phyloP scores from a whole-genome alignment of 2,329 filamentous ascomycete species.

The Aspergillus costaricaensis region DNA sequence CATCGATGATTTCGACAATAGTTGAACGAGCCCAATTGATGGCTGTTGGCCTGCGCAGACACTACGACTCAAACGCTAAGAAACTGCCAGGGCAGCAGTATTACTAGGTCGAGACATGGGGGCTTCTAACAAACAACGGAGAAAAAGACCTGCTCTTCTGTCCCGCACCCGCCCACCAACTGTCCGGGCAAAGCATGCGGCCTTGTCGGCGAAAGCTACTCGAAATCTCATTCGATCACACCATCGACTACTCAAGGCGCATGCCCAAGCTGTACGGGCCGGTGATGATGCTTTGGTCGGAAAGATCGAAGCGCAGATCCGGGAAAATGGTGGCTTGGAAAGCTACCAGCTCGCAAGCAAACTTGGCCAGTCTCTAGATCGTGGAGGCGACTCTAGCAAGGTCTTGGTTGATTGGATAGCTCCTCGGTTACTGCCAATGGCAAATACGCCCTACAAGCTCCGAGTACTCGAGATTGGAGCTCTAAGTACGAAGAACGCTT shows the following conservation, averaged over 20 bases:
- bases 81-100: neutral
- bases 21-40: neutral
- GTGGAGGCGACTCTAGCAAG: constrained; percentile 65
- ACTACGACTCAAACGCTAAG: neutral
- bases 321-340: constrained; percentile 59
- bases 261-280: constrained; percentile 53
- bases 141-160: constrained; percentile 41
- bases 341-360: constrained; percentile 65
- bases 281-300: constrained; percentile 44
- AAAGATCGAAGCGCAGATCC: constrained; percentile 53
- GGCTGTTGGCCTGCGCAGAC: neutral
- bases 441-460: constrained; percentile 41
- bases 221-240: constrained; percentile 61
- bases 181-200: constrained; percentile 35
- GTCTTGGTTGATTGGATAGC: constrained; percentile 61
- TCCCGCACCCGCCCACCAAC: constrained; percentile 51
- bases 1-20: neutral
- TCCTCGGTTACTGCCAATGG: constrained; percentile 29
- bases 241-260: constrained; percentile 61
- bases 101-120: constrained; percentile 20
- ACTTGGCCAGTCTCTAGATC: constrained; percentile 60
- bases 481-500: constrained; percentile 80
- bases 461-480: constrained; percentile 87
- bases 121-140: constrained; percentile 32
- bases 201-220: constrained; percentile 59